phyloP scores from a whole-genome alignment of 2,329 filamentous ascomycete genomes.

The Ophiostoma perfectum region DNA sequence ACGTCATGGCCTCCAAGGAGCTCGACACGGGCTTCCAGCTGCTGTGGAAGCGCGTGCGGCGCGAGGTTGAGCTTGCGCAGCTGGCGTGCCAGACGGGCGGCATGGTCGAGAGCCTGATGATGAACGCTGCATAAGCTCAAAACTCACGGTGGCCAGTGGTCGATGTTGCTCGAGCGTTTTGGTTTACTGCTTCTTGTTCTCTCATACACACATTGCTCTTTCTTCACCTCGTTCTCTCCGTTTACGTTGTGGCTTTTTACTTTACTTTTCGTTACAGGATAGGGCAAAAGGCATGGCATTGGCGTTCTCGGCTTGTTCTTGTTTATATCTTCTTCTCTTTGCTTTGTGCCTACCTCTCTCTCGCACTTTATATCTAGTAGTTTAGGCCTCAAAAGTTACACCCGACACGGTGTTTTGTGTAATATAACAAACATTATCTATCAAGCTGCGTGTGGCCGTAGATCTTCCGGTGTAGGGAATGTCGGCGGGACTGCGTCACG shows the following conservation, averaged over 20 bases:
- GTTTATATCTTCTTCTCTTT: background rate
- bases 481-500: background rate
- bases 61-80: slow-evolving; percentile 78
- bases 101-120: slow-evolving; percentile 72
- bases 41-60: slow-evolving; percentile 64
- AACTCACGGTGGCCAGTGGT: no score
- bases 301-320: background rate
- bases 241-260: background rate
- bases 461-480: background rate
- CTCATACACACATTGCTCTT: background rate
- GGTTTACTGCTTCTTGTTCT: background rate
- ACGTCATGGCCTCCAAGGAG: slow-evolving; percentile 66
- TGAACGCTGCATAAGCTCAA: slow-evolving; percentile 34
- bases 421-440: background rate
- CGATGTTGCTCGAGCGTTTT: background rate
- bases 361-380: background rate
- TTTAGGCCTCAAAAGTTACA: background rate
- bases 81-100: slow-evolving; percentile 75
- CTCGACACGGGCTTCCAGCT: slow-evolving; percentile 65
- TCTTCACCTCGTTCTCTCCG: background rate
- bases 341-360: background rate
- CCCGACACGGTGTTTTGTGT: background rate
- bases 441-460: background rate
- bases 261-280: background rate
- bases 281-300: slow-evolving; percentile 2